Evolutionary conservation across 306 rosid species (phyloP).

Genomic region (Phaseolus lunatus): DNA sequence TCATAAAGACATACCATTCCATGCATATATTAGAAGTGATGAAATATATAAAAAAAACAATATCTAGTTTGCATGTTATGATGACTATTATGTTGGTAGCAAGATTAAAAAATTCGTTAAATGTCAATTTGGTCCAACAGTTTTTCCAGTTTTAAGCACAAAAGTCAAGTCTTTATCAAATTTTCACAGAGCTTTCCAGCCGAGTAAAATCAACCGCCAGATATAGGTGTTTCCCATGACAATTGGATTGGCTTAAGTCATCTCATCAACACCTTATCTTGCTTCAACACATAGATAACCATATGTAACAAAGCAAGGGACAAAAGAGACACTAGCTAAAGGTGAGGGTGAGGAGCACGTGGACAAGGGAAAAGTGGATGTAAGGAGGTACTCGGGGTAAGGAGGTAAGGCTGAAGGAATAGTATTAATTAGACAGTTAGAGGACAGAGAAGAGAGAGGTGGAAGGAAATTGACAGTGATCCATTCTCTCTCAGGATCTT

Average conservation of each 20-base stretch:
- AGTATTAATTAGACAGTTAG: too few species aligned
- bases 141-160: not conserved
- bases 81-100: slow-evolving; percentile 13
- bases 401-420: too few species aligned
- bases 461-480: too few species aligned
- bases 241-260: not conserved
- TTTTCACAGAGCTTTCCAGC: slow-evolving; percentile 15
- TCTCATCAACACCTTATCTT: too few species aligned
- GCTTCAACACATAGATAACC: too few species aligned
- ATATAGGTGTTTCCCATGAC: not conserved
- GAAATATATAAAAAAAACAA: slow-evolving; percentile 11
- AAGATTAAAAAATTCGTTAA: slow-evolving; percentile 6
- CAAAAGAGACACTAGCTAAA: too few species aligned
- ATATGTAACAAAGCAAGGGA: too few species aligned
- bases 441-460: too few species aligned
- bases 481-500: too few species aligned
- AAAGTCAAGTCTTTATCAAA: not conserved
- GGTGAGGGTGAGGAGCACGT: too few species aligned
- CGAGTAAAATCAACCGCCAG: slow-evolving; percentile 3
- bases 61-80: not conserved
- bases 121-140: slow-evolving; percentile 19
- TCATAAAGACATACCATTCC: not conserved
- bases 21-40: slow-evolving; percentile 1
- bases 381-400: too few species aligned
- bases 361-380: too few species aligned